Evolutionary conservation across 2,329 filamentous ascomycete genomes (phyloP).

Genomic region (Botryosphaeria dothidea): DNA sequence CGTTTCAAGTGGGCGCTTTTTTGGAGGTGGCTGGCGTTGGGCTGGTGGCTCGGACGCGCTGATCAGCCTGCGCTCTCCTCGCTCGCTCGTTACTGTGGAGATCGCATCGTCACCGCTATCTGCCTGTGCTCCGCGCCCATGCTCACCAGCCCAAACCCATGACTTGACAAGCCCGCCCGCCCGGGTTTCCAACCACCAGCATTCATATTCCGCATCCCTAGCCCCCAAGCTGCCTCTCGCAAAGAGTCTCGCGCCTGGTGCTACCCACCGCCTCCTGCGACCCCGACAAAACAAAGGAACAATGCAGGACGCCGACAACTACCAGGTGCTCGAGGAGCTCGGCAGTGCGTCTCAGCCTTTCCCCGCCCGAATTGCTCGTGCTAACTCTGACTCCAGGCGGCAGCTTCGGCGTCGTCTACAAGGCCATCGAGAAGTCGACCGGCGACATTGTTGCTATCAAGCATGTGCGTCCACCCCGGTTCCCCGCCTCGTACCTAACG

Average conservation of each 20-base stretch:
- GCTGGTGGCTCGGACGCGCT: conserved; percentile 1
- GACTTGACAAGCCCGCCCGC: conserved; percentile 1
- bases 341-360: conserved; percentile 67
- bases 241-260: background rate
- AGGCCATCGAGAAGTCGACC: conserved; percentile 86
- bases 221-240: background rate
- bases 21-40: conserved; percentile 16
- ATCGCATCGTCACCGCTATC: conserved; percentile 18
- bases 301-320: conserved; percentile 70
- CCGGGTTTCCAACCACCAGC: conserved; percentile 10
- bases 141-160: background rate
- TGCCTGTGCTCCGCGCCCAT: conserved; percentile 5
- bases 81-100: conserved; percentile 18
- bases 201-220: conserved; percentile 17
- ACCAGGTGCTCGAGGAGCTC: conserved; percentile 94
- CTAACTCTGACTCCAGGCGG: conserved; percentile 62
- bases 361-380: background rate
- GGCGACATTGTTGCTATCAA: conserved; percentile 96
- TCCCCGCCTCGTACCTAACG: background rate
- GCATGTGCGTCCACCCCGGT: conserved; percentile 62
- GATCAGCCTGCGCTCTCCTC: conserved; percentile 13
- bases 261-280: background rate
- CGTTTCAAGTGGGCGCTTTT: background rate
- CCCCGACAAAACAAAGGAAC: conserved; percentile 24
- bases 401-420: conserved; percentile 96